phyloP scores from a whole-genome alignment of 2,329 filamentous ascomycete genomes.

The Neonectria hederae region DNA sequence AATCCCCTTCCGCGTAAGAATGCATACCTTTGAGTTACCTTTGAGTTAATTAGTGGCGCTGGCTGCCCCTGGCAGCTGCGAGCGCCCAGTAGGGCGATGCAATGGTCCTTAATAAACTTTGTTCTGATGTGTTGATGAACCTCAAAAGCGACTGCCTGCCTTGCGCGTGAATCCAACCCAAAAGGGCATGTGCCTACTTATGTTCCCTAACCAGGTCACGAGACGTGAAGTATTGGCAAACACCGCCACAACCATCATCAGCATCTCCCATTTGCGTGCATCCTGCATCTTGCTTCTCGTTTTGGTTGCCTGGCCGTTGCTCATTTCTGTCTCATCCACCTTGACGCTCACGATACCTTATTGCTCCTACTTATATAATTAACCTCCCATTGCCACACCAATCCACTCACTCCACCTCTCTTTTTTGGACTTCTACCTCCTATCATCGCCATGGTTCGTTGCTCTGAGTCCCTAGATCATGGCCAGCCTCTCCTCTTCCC shows the following conservation, averaged over 20 bases:
- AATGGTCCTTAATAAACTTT: too few relatives aligned
- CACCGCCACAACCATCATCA: not conserved
- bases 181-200: conserved; percentile 9
- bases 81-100: not conserved
- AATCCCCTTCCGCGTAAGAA: too few relatives aligned
- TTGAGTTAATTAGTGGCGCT: not conserved
- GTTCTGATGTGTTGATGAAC: not conserved
- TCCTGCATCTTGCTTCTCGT: not conserved
- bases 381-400: not conserved
- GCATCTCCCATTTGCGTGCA: not conserved
- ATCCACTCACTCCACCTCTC: not conserved
- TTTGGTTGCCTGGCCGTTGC: conserved; percentile 10
- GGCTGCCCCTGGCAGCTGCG: not conserved
- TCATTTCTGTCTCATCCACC: conserved; percentile 4
- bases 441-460: conserved; percentile 38
- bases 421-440: not conserved
- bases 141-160: not conserved
- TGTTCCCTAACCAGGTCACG: not conserved
- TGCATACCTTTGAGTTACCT: too few relatives aligned
- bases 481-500: conserved; percentile 33
- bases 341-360: not conserved
- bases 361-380: not conserved
- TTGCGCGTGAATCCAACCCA: not conserved
- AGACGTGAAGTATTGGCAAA: not conserved
- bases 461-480: conserved; percentile 30